Evolutionary conservation across 1,284 basidiomycete genomes (phyloP), one percentile per base, ranked within the genome.

Genomic region (Ceraceosorus guamensis): DNA sequence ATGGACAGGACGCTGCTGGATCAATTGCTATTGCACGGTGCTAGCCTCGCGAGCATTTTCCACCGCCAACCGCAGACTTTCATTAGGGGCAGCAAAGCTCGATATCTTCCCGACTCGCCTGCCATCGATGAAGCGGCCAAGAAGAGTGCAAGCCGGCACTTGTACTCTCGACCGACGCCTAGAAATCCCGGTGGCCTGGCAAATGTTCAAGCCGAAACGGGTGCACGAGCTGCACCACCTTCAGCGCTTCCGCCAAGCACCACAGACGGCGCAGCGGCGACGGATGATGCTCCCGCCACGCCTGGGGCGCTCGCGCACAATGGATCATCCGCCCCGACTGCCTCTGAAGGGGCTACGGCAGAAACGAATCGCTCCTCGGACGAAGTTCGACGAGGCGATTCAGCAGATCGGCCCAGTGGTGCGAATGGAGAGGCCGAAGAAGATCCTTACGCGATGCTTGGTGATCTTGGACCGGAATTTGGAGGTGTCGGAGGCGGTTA

Each of bases 1-100:
- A 96, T 98, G 89, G 82, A 66, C 80, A 79, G 74, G 3, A 62
- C 67, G 37, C 47, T 75, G 31, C 56, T 76, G 7, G 73, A 76
- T 49, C 73, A 76, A 52, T 59, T 76, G 8, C 53, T 75, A 4
- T 56, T 76, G 30, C 73, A 76, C 47, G 71, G 62, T 5, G 62
- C 62, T 10, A 67, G 63, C 45, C 55, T 76, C n/a, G 62, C 66
- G 0, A 61, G 62, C 47, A 71, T 76, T 35, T 75, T 70, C 44
- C 71, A 73, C 18, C 56, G 68, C 0, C 66, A 66, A 31, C 73
- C 72, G 1, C 65, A 74, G 47, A 68, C 67, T 4, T 73, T 75
- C 43, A 71, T 73, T 7, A 53, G 65, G 10, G 61, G 61, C 7
- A 55, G 62, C 6, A 73, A 72, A 48, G 64, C 66, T 8, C 53